Conservation (phyloP, 768 basidiomycete species). For the Suillus tomentosus region DNA sequence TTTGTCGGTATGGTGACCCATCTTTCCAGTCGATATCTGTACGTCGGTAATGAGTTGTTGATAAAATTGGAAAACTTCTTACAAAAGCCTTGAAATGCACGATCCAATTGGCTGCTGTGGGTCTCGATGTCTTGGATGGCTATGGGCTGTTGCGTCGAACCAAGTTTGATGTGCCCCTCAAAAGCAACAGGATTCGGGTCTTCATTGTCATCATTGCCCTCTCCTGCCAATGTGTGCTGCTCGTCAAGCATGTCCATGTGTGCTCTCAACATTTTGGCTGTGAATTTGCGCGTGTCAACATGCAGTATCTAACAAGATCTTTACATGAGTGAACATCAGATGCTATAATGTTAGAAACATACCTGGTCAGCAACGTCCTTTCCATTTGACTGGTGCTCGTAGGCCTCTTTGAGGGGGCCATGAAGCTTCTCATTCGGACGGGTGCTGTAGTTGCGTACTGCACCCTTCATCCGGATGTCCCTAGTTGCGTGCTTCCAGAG, state of each 20-base stretch:
- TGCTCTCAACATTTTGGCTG: not conserved
- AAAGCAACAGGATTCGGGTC: not conserved
- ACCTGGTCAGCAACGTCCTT: not conserved
- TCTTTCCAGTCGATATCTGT: not conserved
- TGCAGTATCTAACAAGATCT: not conserved
- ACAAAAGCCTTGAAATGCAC: no score
- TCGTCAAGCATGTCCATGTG: not conserved
- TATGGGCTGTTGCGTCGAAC: not conserved
- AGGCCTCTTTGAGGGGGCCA: no score
- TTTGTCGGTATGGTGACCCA: slow-evolving; percentile 2
- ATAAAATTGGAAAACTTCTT: not conserved
- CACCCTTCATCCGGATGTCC: not conserved
- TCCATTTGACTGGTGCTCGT: not conserved
- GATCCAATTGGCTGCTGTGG: no score
- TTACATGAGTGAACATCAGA: no score
- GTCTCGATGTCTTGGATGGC: not conserved
- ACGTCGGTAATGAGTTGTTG: slow-evolving; percentile 8
- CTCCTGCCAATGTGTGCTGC: not conserved
- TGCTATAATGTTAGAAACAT: no score
- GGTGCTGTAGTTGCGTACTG: no score
- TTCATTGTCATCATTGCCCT: not conserved
- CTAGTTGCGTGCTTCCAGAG: not conserved
- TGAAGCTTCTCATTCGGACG: no score
- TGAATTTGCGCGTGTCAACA: not conserved
- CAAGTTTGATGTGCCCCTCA: slow-evolving; percentile 5